phyloP scores from a whole-genome alignment of 768 basidiomycete genomes.

The Boletales sp. region DNA sequence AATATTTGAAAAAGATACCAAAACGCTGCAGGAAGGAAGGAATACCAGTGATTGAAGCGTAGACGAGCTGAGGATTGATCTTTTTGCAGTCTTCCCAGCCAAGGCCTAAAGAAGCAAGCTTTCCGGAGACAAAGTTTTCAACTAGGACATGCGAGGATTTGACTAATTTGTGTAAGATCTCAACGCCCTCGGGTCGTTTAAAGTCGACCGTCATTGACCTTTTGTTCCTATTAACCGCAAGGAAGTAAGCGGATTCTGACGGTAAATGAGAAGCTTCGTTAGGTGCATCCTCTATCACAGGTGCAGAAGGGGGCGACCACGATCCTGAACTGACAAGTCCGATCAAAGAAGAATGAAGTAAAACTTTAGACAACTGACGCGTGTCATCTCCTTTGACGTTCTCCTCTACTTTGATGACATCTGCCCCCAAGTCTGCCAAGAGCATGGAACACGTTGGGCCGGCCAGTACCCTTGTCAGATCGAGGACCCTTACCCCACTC shows the following conservation, averaged over 20 bases:
- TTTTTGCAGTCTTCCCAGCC: conserved; percentile 79
- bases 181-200: conserved; percentile 72
- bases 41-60: conserved; percentile 84
- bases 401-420: conserved; percentile 92
- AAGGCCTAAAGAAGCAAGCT: conserved; percentile 79
- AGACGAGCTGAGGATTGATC: conserved; percentile 79
- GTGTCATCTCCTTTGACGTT: conserved; percentile 85
- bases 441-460: conserved; percentile 92
- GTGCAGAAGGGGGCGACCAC: conserved; percentile 64
- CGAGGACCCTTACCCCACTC: conserved; percentile 77
- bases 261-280: conserved; percentile 61
- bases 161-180: conserved; percentile 70
- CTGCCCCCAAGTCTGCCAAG: conserved; percentile 87
- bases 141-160: conserved; percentile 79
- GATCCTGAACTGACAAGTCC: conserved; percentile 41
- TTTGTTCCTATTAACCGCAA: conserved; percentile 86
- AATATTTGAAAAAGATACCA: background rate
- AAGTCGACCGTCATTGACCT: conserved; percentile 88
- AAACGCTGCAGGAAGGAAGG: background rate
- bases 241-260: conserved; percentile 91
- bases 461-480: conserved; percentile 88
- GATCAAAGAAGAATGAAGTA: conserved; percentile 10
- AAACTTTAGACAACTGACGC: conserved; percentile 40
- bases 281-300: conserved; percentile 45
- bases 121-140: conserved; percentile 85